Percentiles rank a stretch among this genome's conserved stretches.
phyloP scores from a whole-genome alignment of 371 early-diverging fungal genomes.

The Saksenaea vasiformis region DNA sequence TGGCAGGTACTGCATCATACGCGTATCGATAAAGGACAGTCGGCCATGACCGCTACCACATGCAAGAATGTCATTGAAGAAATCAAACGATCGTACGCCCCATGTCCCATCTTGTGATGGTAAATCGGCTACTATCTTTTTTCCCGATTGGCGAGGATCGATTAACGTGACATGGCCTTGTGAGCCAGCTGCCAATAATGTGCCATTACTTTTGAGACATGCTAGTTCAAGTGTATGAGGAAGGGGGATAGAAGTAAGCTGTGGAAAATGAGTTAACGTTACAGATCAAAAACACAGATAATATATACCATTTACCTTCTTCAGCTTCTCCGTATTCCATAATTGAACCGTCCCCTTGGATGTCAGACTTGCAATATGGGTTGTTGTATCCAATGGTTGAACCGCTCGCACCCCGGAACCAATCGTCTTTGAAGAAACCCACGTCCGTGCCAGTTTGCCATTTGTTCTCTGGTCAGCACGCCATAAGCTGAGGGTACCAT shows the following conservation, averaged over 20 bases:
- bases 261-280: background rate
- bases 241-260: conserved; percentile 36
- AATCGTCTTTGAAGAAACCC: conserved; percentile 14
- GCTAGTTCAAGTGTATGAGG: conserved; percentile 54
- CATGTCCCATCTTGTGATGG: conserved; percentile 66
- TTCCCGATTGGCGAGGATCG: conserved; percentile 49
- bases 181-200: conserved; percentile 62
- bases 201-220: conserved; percentile 43
- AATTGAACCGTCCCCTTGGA: conserved; percentile 42
- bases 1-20: conserved; percentile 47
- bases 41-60: conserved; percentile 58
- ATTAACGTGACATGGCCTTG: conserved; percentile 59
- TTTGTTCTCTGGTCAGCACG: background rate
- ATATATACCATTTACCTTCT: conserved; percentile 2
- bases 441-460: background rate
- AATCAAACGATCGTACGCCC: conserved; percentile 67
- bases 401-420: conserved; percentile 2
- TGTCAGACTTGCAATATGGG: conserved; percentile 19
- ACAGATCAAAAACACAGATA: background rate
- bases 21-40: conserved; percentile 48
- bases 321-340: conserved; percentile 36
- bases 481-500: conserved; percentile 52
- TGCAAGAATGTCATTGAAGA: conserved; percentile 52
- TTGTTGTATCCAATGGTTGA: conserved; percentile 10
- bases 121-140: conserved; percentile 38